Evolutionary conservation across 2,329 filamentous ascomycete genomes (phyloP).

Genomic region (Diplodia seriata): DNA sequence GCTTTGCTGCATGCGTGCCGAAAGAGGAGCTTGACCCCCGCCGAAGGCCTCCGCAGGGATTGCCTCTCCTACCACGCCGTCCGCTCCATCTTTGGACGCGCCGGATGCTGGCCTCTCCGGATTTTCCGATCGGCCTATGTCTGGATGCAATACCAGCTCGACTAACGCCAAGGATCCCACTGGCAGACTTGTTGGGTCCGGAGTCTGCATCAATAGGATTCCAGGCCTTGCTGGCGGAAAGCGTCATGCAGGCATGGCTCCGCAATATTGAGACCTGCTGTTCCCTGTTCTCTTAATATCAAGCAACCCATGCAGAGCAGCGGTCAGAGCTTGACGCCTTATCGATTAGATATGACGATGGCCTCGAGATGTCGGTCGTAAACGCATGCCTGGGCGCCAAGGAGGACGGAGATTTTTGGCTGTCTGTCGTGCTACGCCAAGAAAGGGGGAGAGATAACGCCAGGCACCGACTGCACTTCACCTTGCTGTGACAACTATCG

Average conservation of each 20-base stretch:
- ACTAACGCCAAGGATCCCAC: constrained; percentile 9
- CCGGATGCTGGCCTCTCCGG: constrained; percentile 2
- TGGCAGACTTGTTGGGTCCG: background rate
- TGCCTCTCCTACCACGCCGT: constrained; percentile 3
- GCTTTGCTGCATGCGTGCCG: constrained; percentile 4
- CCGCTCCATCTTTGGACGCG: constrained; percentile 13
- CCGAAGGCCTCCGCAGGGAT: no score
- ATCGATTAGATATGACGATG: constrained; percentile 16
- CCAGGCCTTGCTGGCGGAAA: background rate
- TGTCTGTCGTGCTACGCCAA: background rate
- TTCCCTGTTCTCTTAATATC: constrained; percentile 12
- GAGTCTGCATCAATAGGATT: constrained; percentile 11
- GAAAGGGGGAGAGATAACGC: constrained; percentile 1
- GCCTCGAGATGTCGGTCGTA: background rate
- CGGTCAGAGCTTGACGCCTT: constrained; percentile 11
- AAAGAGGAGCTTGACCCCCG: constrained; percentile 18
- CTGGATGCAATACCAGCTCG: background rate
- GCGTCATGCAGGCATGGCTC: background rate
- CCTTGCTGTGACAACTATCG: background rate
- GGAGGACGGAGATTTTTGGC: constrained; percentile 5
- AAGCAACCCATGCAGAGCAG: background rate
- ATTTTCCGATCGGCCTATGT: background rate
- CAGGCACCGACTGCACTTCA: background rate
- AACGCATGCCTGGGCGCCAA: constrained; percentile 19
- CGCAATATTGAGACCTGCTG: background rate